Base-by-base conservation (phyloP, 1,284 basidiomycete genomes). In the Ganoderma sp. region DNA sequence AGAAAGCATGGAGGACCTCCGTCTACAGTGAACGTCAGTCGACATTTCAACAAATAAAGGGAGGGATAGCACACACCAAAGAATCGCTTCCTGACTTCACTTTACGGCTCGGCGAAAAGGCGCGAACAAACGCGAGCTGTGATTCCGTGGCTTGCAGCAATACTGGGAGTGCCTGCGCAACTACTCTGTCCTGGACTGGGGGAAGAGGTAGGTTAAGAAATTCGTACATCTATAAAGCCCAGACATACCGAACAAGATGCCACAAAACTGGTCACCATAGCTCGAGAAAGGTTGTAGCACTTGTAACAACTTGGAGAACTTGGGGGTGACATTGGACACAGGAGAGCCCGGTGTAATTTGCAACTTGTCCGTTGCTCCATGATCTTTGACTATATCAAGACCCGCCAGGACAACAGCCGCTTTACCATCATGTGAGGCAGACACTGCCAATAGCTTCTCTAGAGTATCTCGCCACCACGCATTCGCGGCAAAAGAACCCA, bases 401-500 rank as follows among this genome's bases (percentile, higher is more conserved):
- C 61, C 41, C 39, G 39, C 71, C 14, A 41, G 57, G 4, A 62
- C 28, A 10, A 52, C 41, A 25, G 25, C 14, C 19, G 15, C 9
- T 19, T 22, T 28, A 19, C 37, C 15, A n/a, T 48, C 56, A 7
- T 1, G 32, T 15, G 45, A 34, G 15, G 22, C 43, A 8, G 60
- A 17, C n/a, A 25, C 39, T 59, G 48, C 67, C 65, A 71, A 19
- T 2, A 71, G 60, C 61, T 62, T 80, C 65, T 81, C 83, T 62
- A 85, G 73, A 25, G 84, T 83, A 54, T 82, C 82, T 70, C 86
- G 83, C 90, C 89, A 92, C 64, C 89, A 80, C 50, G 90, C 78
- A 73, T 92, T 89, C 57, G 86, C 83, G 61, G 88, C 90, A 71
- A 87, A 91, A 37, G 83, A 72, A 8, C 91, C 91, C 52, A 92